These are phyloP conservation scores for Logfia minima DNA, from an alignment of 129 eudicot genomes.

Conservation along the genomic window DNA sequence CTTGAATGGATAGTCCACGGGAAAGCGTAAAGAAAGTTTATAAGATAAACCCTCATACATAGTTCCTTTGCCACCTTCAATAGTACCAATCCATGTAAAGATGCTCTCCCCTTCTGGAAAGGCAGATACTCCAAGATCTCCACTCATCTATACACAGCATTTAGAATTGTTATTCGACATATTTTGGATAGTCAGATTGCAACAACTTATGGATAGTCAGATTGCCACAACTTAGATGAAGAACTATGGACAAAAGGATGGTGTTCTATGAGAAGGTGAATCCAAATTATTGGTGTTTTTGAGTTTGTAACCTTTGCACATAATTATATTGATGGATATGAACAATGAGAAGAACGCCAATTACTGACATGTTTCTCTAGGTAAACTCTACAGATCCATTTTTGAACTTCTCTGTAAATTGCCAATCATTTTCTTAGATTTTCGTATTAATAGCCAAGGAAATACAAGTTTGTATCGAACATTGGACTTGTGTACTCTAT, in stretches of 20 bases:
- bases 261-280: not conserved
- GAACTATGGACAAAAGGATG: not conserved
- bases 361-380: not conserved
- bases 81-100: slow-evolving; percentile 82
- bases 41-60: slow-evolving; percentile 73
- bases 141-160: slow-evolving; percentile 53
- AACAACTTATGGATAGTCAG: not conserved
- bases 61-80: slow-evolving; percentile 85
- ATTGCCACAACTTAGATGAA: not conserved
- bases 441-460: not conserved
- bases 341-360: not conserved
- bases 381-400: not conserved
- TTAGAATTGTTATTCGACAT: slow-evolving; percentile 8
- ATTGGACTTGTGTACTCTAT: not conserved
- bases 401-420: not conserved
- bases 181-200: not conserved
- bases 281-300: not conserved
- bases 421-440: not conserved
- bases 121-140: slow-evolving; percentile 80
- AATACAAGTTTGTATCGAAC: not conserved
- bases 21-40: slow-evolving; percentile 74
- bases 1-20: slow-evolving; percentile 78
- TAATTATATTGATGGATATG: no score
- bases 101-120: slow-evolving; percentile 90
- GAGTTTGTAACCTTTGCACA: not conserved